Evolutionary conservation across 2,329 filamentous ascomycete species (phyloP).

Genomic region (Trichophaea hybrida): DNA sequence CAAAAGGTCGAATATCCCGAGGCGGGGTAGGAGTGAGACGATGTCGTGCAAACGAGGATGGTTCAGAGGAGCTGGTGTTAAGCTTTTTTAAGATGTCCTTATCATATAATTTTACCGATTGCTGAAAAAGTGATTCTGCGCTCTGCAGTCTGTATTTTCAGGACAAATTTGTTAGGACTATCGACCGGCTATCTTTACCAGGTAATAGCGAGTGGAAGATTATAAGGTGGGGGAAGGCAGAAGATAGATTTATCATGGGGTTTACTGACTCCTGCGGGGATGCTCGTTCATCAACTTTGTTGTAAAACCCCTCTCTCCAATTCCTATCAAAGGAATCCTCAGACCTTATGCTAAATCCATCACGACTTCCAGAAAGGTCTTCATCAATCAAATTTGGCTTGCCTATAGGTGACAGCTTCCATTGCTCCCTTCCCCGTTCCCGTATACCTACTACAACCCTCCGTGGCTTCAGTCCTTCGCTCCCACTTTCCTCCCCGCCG

Average conservation of each 20-base stretch:
- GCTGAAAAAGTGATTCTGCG: constrained; percentile 17
- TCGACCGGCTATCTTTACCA: neutral
- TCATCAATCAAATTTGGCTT: neutral
- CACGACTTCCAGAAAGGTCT: neutral
- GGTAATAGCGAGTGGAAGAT: neutral
- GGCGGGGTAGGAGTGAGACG: constrained; percentile 10
- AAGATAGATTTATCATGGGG: neutral
- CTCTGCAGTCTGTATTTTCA: neutral
- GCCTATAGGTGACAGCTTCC: neutral
- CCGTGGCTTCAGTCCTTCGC: constrained; percentile 5
- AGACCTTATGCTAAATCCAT: neutral
- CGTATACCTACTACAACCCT: neutral
- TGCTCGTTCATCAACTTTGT: neutral
- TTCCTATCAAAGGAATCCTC: constrained; percentile 1
- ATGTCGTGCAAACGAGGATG: constrained; percentile 12
- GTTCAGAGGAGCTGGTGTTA: constrained; percentile 20
- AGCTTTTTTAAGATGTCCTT: constrained; percentile 18
- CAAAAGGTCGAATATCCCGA: constrained; percentile 14
- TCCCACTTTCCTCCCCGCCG: constrained; percentile 15
- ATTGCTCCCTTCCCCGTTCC: neutral
- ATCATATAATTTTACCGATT: constrained; percentile 20
- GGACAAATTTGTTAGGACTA: neutral
- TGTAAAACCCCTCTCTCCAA: constrained; percentile 1
- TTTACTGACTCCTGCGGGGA: neutral
- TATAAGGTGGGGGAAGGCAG: too few relatives aligned